Conservation (phyloP, 768 basidiomycete species). For the Boletus fagicola region DNA sequence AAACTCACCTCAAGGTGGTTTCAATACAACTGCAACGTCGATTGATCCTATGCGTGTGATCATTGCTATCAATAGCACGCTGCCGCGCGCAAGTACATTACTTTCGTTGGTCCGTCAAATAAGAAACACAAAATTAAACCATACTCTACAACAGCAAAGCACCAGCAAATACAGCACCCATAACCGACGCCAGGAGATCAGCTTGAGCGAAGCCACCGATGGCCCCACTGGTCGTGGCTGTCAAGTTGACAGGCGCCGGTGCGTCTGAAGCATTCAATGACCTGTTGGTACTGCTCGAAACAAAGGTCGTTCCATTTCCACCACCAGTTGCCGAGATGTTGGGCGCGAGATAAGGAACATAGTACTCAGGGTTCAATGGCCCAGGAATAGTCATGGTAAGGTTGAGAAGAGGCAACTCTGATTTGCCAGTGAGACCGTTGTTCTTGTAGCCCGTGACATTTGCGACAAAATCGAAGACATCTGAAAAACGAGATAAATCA, state of each 20-base stretch:
- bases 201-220: background rate
- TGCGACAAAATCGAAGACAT: conserved; percentile 54
- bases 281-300: conserved; percentile 31
- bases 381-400: conserved; percentile 39
- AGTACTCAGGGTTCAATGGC: conserved; percentile 38
- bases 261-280: conserved; percentile 29
- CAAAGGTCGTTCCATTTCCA: conserved; percentile 41
- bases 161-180: conserved; percentile 12
- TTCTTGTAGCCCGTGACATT: conserved; percentile 45
- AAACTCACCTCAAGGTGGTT: background rate
- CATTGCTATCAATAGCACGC: background rate
- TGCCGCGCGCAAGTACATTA: conserved; percentile 3
- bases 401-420: conserved; percentile 38
- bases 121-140: conserved; percentile 1
- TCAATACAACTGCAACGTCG: background rate
- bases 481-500: conserved; percentile 20
- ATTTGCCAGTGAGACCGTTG: conserved; percentile 29
- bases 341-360: conserved; percentile 44
- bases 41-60: background rate
- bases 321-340: conserved; percentile 35
- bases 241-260: conserved; percentile 41
- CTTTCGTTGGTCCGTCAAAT: conserved; percentile 2
- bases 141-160: conserved; percentile 15
- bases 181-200: conserved; percentile 6
- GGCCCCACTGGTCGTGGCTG: conserved; percentile 19